These are phyloP conservation scores for Poterioochromonas sp. DNA, from an alignment of 352 stramenopile species.

Conservation along the genomic window DNA sequence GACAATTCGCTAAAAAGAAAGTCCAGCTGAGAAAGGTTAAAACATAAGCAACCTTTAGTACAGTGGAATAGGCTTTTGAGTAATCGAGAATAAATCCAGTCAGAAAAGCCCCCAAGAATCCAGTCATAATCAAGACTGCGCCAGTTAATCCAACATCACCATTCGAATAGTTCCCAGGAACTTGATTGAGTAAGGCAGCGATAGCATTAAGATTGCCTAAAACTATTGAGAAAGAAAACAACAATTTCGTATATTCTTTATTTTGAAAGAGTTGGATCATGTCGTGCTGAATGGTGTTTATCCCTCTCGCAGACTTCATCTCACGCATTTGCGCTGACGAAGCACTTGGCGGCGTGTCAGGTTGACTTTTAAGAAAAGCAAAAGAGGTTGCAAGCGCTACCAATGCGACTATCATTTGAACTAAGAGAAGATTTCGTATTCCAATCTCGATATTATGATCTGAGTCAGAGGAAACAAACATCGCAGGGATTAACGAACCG, in stretches of 20 bases:
- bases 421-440: conserved; percentile 14
- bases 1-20: conserved; percentile 17
- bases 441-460: background rate
- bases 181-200: conserved; percentile 20
- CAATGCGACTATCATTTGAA: background rate
- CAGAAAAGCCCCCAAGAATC: conserved; percentile 10
- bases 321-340: background rate
- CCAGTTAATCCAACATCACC: background rate
- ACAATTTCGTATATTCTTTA: background rate
- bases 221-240: conserved; percentile 10
- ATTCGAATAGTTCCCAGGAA: conserved; percentile 6
- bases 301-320: background rate
- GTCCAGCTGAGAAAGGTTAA: background rate
- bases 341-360: background rate
- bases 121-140: background rate
- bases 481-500: conserved; percentile 39
- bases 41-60: background rate
- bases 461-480: conserved; percentile 39
- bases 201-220: conserved; percentile 30
- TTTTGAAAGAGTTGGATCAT: background rate
- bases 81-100: conserved; percentile 20
- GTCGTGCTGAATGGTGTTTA: background rate
- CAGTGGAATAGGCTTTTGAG: background rate
- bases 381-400: background rate
- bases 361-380: background rate